Evolutionary conservation across 371 early-diverging fungal species (phyloP).

Genomic region (Mortierella sp.): DNA sequence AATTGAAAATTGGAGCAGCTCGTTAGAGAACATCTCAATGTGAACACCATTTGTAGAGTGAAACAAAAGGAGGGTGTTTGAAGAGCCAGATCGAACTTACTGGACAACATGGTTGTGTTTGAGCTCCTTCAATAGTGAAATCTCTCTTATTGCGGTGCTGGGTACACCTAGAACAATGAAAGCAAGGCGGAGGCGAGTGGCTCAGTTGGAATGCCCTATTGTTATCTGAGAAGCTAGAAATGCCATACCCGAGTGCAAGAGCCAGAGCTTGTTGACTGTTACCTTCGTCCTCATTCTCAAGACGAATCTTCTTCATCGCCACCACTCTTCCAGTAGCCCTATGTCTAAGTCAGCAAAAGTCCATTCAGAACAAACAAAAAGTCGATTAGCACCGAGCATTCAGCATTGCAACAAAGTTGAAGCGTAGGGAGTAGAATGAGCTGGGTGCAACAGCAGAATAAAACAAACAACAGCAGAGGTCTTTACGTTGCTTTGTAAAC

Average conservation of each 20-base stretch:
- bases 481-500: constrained; percentile 90
- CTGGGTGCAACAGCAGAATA: neutral
- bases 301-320: constrained; percentile 96
- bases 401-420: neutral
- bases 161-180: constrained; percentile 71
- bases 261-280: neutral
- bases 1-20: neutral
- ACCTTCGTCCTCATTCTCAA: constrained; percentile 95
- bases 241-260: neutral
- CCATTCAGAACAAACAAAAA: constrained; percentile 23
- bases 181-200: neutral
- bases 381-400: neutral
- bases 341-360: constrained; percentile 54
- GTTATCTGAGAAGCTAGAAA: neutral
- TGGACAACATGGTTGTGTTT: constrained; percentile 93
- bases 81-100: constrained; percentile 55
- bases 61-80: constrained; percentile 7
- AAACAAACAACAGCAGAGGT: constrained; percentile 56
- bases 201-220: neutral
- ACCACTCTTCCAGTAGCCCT: constrained; percentile 83
- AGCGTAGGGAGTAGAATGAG: no score
- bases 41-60: neutral
- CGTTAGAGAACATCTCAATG: neutral
- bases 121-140: constrained; percentile 96
- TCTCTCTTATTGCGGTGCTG: constrained; percentile 96